Conservation (phyloP, 2,329 filamentous ascomycete genomes). For the Dothideomycetes sp. region DNA sequence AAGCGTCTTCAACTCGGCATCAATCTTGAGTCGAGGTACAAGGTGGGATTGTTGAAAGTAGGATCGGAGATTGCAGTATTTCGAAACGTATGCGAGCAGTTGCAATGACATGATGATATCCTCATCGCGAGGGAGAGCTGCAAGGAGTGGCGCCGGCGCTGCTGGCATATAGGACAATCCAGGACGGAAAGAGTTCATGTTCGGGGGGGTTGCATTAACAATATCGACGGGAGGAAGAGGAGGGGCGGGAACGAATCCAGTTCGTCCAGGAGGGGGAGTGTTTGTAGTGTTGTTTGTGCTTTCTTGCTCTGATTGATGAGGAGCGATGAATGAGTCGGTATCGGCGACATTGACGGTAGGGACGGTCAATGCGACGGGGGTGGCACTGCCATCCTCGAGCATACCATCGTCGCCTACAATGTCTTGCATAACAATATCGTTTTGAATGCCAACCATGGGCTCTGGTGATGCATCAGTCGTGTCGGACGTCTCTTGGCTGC, state of each 20-base stretch:
- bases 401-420: slow-evolving; percentile 76
- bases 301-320: slow-evolving; percentile 72
- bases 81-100: slow-evolving; percentile 91
- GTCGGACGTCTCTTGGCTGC: slow-evolving; percentile 51
- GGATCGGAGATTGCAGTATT: slow-evolving; percentile 90
- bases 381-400: slow-evolving; percentile 53
- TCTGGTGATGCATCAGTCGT: slow-evolving; percentile 31
- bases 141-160: slow-evolving; percentile 54
- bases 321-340: slow-evolving; percentile 90
- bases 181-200: slow-evolving; percentile 37
- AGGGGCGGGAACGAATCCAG: slow-evolving; percentile 5
- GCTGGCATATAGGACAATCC: slow-evolving; percentile 16
- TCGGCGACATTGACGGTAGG: slow-evolving; percentile 75
- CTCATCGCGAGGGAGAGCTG: slow-evolving; percentile 91
- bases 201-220: slow-evolving; percentile 63
- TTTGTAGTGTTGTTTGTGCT: slow-evolving; percentile 69
- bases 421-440: slow-evolving; percentile 74
- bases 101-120: slow-evolving; percentile 97
- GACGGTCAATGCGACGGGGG: slow-evolving; percentile 63
- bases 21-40: slow-evolving; percentile 83
- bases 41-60: slow-evolving; percentile 95
- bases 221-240: slow-evolving; percentile 47
- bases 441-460: slow-evolving; percentile 68
- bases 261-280: slow-evolving; percentile 20
- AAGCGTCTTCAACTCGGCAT: slow-evolving; percentile 68